Conservation (phyloP, 345 rosid genomes). For the Eucalyptus sp. region DNA sequence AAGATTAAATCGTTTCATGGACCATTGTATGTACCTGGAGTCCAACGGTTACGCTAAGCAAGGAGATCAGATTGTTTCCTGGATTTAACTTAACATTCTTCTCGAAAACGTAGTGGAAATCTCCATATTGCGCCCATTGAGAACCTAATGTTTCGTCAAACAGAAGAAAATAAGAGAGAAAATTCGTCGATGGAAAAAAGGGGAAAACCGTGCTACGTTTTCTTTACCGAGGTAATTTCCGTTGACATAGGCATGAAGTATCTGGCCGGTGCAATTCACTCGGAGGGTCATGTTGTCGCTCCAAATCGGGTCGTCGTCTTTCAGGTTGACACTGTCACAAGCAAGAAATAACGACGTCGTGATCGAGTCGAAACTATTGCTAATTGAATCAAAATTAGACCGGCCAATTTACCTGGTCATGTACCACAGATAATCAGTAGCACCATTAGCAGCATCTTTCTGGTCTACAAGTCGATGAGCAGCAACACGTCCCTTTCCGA, state of each 20-base stretch:
- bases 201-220: not conserved
- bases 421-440: constrained; percentile 59
- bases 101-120: constrained; percentile 21
- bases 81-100: constrained; percentile 10
- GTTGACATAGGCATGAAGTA: constrained; percentile 49
- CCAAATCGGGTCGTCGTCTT: constrained; percentile 34
- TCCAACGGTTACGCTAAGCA: constrained; percentile 54
- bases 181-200: not conserved
- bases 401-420: constrained; percentile 41
- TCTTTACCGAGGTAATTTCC: constrained; percentile 28
- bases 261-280: constrained; percentile 34
- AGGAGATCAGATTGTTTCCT: constrained; percentile 34
- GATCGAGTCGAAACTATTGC: not conserved
- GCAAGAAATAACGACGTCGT: not conserved
- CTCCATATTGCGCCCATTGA: constrained; percentile 17
- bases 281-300: constrained; percentile 24
- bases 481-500: constrained; percentile 19
- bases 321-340: constrained; percentile 11
- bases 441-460: constrained; percentile 32
- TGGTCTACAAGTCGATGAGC: constrained; percentile 34
- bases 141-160: constrained; percentile 15
- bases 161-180: not conserved
- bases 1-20: not conserved
- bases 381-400: not conserved
- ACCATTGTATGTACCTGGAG: constrained; percentile 14